phyloP scores from a whole-genome alignment of 805 yeast species.

The Yarrowia osloensis region DNA sequence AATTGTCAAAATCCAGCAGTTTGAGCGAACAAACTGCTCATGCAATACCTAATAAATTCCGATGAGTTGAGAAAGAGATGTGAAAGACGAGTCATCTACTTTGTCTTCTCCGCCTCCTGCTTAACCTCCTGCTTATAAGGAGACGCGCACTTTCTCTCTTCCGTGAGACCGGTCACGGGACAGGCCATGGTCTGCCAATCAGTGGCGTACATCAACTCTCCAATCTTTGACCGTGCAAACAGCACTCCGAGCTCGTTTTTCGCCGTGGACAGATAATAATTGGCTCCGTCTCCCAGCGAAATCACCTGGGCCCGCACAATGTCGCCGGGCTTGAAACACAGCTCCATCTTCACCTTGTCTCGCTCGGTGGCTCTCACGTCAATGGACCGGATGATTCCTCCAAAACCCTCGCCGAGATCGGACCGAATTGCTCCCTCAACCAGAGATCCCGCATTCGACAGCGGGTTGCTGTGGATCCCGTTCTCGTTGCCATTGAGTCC shows the following conservation, averaged over 20 bases:
- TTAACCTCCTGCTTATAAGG: constrained; percentile 49
- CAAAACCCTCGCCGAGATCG: constrained; percentile 85
- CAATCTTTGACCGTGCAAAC: constrained; percentile 73
- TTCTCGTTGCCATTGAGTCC: constrained; percentile 56
- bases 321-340: constrained; percentile 89
- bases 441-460: constrained; percentile 34
- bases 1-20: no score
- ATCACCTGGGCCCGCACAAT: constrained; percentile 77
- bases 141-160: constrained; percentile 87
- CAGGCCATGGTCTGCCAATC: constrained; percentile 97
- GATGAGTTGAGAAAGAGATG: no score
- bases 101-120: neutral
- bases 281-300: constrained; percentile 90
- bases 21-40: no score
- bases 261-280: constrained; percentile 87
- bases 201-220: constrained; percentile 78
- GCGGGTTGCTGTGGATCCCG: constrained; percentile 39
- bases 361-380: constrained; percentile 90
- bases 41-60: constrained; percentile 24
- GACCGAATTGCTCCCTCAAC: constrained; percentile 34
- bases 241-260: constrained; percentile 91
- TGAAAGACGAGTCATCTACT: no score
- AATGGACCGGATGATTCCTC: constrained; percentile 80
- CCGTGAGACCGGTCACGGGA: constrained; percentile 70
- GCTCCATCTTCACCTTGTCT: constrained; percentile 77